Evolutionary conservation across 2,329 filamentous ascomycete genomes (phyloP).

Genomic region (Alternaria atra): DNA sequence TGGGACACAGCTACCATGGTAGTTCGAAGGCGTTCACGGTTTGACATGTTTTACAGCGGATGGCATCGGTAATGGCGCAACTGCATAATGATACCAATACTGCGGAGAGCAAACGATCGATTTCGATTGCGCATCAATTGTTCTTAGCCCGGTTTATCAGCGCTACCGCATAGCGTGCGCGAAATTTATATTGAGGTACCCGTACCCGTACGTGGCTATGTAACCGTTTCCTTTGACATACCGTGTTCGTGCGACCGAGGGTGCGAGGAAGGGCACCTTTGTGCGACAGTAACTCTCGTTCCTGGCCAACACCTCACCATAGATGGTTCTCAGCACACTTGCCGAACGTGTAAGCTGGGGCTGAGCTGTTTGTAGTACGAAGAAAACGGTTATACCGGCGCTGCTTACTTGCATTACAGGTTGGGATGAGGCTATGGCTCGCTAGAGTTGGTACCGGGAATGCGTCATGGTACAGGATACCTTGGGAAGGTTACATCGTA

Average conservation of each 20-base stretch:
- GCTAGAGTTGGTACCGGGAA: neutral
- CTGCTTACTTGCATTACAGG: neutral
- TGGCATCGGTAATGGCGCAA: neutral
- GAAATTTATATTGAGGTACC: constrained; percentile 1
- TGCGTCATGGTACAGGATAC: neutral
- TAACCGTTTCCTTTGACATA: constrained; percentile 1
- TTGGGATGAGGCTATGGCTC: neutral
- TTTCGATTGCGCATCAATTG: neutral
- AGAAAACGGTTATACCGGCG: neutral
- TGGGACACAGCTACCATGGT: neutral
- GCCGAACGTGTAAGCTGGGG: neutral
- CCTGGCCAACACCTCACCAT: too few species aligned
- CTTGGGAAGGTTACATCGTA: neutral
- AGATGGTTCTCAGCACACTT: neutral
- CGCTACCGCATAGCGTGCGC: neutral
- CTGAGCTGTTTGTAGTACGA: neutral
- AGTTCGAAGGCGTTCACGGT: neutral
- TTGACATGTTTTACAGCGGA: neutral
- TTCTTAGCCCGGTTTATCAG: neutral
- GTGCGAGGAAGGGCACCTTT: neutral
- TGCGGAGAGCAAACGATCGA: neutral
- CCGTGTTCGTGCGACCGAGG: neutral
- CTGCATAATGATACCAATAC: neutral
- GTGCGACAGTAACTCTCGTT: neutral
- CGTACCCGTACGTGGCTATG: neutral